Conservation (phyloP, 768 basidiomycete species). For the Russula brevipes region DNA sequence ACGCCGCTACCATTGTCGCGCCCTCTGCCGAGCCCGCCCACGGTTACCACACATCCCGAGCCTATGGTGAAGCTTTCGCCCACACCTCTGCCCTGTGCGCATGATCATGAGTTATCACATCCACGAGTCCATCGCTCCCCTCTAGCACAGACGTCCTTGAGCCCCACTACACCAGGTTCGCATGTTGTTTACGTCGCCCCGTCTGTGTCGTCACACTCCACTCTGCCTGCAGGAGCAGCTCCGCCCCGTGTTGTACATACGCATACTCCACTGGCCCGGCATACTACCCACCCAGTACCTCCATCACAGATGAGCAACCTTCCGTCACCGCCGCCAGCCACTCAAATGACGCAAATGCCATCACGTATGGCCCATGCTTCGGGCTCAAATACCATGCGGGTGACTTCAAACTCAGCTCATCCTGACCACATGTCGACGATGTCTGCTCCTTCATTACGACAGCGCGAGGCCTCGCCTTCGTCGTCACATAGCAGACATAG, state of each 20-base stretch:
- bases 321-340: background rate
- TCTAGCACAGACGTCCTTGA: background rate
- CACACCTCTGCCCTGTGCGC: constrained; percentile 3
- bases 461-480: constrained; percentile 15
- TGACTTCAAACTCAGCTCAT: constrained; percentile 12
- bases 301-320: background rate
- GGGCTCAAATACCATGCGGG: background rate
- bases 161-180: background rate
- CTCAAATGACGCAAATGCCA: background rate
- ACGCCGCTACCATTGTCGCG: constrained; percentile 18
- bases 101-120: background rate
- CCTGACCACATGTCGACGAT: constrained; percentile 8
- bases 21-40: constrained; percentile 20
- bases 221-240: constrained; percentile 6
- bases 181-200: background rate
- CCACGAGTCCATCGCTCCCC: background rate
- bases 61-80: constrained; percentile 5
- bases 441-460: constrained; percentile 10
- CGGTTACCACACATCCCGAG: constrained; percentile 12
- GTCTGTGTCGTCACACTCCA: background rate
- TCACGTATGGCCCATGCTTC: background rate
- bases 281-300: background rate
- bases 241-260: background rate
- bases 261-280: background rate
- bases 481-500: constrained; percentile 8